Evolutionary conservation across 1,284 basidiomycete genomes (phyloP), one percentile per base, ranked within the genome.

Genomic region (Mycosarcoma mackinlayi): DNA sequence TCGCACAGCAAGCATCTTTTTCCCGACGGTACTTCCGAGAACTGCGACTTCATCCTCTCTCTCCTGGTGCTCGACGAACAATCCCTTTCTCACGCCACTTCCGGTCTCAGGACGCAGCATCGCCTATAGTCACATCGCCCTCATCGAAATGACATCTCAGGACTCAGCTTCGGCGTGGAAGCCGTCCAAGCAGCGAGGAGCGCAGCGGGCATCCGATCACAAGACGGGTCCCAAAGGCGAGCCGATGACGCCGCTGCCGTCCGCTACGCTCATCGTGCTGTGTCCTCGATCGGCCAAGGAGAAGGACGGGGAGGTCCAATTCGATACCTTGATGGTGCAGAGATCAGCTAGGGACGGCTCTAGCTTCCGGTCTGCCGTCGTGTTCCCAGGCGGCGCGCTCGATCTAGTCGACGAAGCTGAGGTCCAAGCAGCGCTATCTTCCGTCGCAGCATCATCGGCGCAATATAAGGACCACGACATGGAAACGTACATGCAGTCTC

Each of bases 331-430:
- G 27, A 77, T 78, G 74, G 69, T 79, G 6, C 73, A 77, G 48
- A 56, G 77, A 11, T 76, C 74, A 0, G 71, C 76, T 0, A 46
- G 76, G 8, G 54, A 72, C 19, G 75, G 75, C 13, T 74, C 71
- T 2, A 77, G 74, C 47, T 79, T 79, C 57, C 56, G 76, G 8
- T 76, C 74, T 5, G 77, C 77, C 8, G 71, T 76, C 31, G 77
- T 79, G n/a, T 79, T 79, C 24, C 77, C 77, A 9, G 77, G 77
- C 24, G 77, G 77, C 8, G 74, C 70, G 4, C 67, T 79, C 23
- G 77, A 79, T 27, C 24, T 71, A 1, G 62, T 69, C 10, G 76
- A 79, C 35, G 65, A 76, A 49, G 58, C 59, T 0, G 68, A 64
- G 6, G 41, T 70, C 40, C 52, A 69, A 25, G 34, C 55, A 3